Evolutionary conservation across 495 filamentous ascomycete species (phyloP).

Genomic region (Chaetomium cochliodes): DNA sequence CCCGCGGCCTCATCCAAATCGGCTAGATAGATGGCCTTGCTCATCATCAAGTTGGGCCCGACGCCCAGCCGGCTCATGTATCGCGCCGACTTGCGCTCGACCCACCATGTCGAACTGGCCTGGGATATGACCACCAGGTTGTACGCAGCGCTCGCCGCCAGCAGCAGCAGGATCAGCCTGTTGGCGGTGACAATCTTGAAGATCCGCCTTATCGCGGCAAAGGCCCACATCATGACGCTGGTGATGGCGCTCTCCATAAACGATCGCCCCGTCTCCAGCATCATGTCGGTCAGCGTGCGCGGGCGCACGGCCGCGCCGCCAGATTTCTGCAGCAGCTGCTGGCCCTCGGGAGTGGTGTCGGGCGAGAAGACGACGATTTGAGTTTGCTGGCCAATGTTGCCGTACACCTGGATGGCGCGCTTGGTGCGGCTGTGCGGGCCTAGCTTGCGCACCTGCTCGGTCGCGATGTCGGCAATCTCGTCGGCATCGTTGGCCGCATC

Average conservation of each 20-base stretch:
- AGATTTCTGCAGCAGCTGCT: conserved; percentile 33
- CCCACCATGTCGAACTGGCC: conserved; percentile 74
- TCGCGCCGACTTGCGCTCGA: conserved; percentile 70
- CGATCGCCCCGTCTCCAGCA: conserved; percentile 65
- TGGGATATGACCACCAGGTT: conserved; percentile 72
- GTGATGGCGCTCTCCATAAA: conserved; percentile 68
- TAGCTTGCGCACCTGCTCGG: conserved; percentile 81
- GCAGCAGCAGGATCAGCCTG: conserved; percentile 65
- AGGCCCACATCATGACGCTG: conserved; percentile 70
- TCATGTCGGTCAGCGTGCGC: conserved; percentile 63
- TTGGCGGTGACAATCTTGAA: conserved; percentile 74
- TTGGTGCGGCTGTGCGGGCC: conserved; percentile 81
- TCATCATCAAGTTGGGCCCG: conserved; percentile 73
- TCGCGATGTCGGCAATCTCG: conserved; percentile 80
- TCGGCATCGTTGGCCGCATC: conserved; percentile 81
- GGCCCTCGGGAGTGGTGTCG: conserved; percentile 36
- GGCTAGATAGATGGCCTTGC: conserved; percentile 74
- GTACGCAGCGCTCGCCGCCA: conserved; percentile 63
- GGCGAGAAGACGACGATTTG: conserved; percentile 63
- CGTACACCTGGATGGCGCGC: conserved; percentile 88
- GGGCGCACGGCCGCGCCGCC: conserved; percentile 58
- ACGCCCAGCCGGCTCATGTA: conserved; percentile 83
- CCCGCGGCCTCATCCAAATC: conserved; percentile 72
- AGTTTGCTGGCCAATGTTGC: conserved; percentile 73
- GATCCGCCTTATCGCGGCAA: conserved; percentile 59